Evolutionary conservation across 1,284 basidiomycete genomes (phyloP).

Genomic region (Rhodofomes roseus): DNA sequence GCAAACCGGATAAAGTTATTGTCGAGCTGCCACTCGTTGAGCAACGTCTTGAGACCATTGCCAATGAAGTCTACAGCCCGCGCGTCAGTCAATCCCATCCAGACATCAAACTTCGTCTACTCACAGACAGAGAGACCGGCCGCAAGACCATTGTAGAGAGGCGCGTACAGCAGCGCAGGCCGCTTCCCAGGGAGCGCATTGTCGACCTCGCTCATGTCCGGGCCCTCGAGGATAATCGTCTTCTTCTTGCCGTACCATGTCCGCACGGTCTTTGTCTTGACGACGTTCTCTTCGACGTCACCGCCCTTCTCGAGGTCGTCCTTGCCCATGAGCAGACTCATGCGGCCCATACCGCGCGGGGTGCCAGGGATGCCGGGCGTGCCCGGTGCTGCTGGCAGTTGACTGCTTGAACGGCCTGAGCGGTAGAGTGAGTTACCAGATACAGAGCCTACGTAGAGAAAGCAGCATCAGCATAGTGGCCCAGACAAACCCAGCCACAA

Average conservation of each 20-base stretch:
- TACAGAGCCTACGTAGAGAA: conserved; percentile 21
- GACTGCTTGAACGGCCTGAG: conserved; percentile 17
- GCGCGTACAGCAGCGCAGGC: conserved; percentile 39
- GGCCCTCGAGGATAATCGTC: conserved; percentile 25
- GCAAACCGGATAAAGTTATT: conserved; percentile 40
- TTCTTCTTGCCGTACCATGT: conserved; percentile 35
- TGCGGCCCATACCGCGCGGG: conserved; percentile 26
- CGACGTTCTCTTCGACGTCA: conserved; percentile 18
- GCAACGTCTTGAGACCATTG: conserved; percentile 36
- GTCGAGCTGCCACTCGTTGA: conserved; percentile 45
- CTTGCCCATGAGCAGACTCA: conserved; percentile 13
- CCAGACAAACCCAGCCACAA: background rate
- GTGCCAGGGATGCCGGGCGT: conserved; percentile 21
- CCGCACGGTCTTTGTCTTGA: conserved; percentile 26
- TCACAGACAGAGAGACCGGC: conserved; percentile 35
- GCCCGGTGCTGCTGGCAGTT: conserved; percentile 12
- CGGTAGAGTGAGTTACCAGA: conserved; percentile 28
- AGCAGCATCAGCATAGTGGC: background rate
- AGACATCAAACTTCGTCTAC: conserved; percentile 7
- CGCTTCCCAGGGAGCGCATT: conserved; percentile 31
- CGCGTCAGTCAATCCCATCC: background rate
- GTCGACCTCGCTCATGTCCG: conserved; percentile 23
- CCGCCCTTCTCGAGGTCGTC: conserved; percentile 35
- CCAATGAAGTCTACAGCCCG: conserved; percentile 36
- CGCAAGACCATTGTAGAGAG: conserved; percentile 44